Conservation (phyloP, 148 eudicot genomes). For the Nepenthes gracilis region DNA sequence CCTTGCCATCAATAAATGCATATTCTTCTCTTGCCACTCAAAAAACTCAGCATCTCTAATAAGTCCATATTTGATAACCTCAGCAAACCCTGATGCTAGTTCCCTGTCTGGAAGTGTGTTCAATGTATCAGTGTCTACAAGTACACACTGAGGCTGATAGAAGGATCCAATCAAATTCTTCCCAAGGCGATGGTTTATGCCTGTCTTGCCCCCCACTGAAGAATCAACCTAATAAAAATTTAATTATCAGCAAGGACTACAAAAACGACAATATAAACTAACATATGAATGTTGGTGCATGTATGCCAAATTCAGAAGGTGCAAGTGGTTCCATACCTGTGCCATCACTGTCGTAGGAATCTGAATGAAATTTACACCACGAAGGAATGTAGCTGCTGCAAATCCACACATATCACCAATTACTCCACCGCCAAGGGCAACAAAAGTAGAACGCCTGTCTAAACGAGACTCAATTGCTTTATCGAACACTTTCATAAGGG, state of each 20-base stretch:
- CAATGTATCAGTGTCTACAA: slow-evolving; percentile 77
- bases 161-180: slow-evolving; percentile 96
- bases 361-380: slow-evolving; percentile 96
- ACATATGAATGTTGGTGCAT: neutral
- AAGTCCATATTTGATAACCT: slow-evolving; percentile 89
- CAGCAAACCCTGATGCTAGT: slow-evolving; percentile 91
- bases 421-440: slow-evolving; percentile 98
- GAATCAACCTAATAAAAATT: slow-evolving; percentile 66
- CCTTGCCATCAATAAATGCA: slow-evolving; percentile 80
- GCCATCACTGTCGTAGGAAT: slow-evolving; percentile 99
- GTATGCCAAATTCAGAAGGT: neutral
- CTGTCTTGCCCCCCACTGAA: slow-evolving; percentile 97
- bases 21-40: slow-evolving; percentile 95
- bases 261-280: neutral
- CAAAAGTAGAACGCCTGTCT: slow-evolving; percentile 83
- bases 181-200: slow-evolving; percentile 85
- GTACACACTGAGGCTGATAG: slow-evolving; percentile 97
- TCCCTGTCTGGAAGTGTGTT: slow-evolving; percentile 93
- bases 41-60: slow-evolving; percentile 90
- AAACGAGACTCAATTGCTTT: slow-evolving; percentile 91
- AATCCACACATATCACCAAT: slow-evolving; percentile 98
- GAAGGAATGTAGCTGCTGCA: slow-evolving; percentile 95
- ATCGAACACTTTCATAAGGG: slow-evolving; percentile 86
- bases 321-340: slow-evolving; percentile 39
- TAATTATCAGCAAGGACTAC: slow-evolving; percentile 5